Base-by-base conservation (phyloP, 805 yeast species). In the Saturnispora hagleri region DNA sequence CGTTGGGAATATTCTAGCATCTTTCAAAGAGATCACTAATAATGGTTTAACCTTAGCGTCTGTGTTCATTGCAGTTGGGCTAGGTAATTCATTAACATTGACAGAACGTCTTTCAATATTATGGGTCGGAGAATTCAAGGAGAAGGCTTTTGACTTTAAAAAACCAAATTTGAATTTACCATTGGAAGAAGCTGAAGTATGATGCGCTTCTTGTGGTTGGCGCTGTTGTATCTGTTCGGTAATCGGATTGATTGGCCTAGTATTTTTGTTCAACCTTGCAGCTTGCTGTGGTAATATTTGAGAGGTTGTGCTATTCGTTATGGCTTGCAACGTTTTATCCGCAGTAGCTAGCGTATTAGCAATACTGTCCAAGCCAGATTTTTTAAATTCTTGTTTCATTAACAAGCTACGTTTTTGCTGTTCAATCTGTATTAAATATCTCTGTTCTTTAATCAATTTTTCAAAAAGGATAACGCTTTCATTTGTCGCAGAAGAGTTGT, bases 41-140 rank as follows among this genome's bases (percentile, higher is more conserved):
- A 61, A 59, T 1, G 91, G 86, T 59, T 81, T 86, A 15, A 20
- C 31, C 48, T 69, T 73, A 3, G 64, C 50, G 2, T 68, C 70
- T 3, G 80, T 69, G 48, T 72, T 76, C 3, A 22, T 9, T 3
- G n/a, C 15, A 7, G 17, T 17, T 8, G 22, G 26, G 13, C 8
- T 10, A 0, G 95, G 95, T 45, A 89, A 69, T 43, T 82, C 86
- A 43, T 62, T 61, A 1, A 79, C 74, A n/a, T 65, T 68, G 26
- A 76, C 76, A 34, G 74, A 66, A 57, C 58, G 58, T 24, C 43
- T 54, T 48, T 62, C 65, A 9, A 41, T 24, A 10, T 40, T 47
- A 2, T 26, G 28, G 26, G 12, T 27, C 5, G 43, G 12, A n/a
- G 67, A 77, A 57, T 73, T 75, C 44, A 80, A 70, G 1, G 85